phyloP scores from a whole-genome alignment of 805 yeast genomes.

The Candida glaebosa region DNA sequence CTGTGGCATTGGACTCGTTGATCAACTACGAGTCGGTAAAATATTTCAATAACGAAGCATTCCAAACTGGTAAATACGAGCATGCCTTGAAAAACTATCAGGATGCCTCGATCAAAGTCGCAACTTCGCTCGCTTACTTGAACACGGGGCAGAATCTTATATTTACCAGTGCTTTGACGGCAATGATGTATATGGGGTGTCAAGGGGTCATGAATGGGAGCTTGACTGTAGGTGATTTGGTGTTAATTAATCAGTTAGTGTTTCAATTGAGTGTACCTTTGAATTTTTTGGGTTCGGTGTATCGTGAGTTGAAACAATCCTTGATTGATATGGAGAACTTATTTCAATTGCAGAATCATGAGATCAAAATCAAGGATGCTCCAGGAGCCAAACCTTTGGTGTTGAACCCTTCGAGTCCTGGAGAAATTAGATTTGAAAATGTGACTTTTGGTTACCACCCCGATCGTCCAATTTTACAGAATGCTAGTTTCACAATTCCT shows the following conservation, averaged over 20 bases:
- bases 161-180: constrained; percentile 85
- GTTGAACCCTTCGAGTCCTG: constrained; percentile 47
- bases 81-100: constrained; percentile 70
- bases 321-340: constrained; percentile 93
- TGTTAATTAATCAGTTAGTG: constrained; percentile 89
- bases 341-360: constrained; percentile 77
- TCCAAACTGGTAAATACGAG: constrained; percentile 79
- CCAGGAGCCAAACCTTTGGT: constrained; percentile 61
- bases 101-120: constrained; percentile 71
- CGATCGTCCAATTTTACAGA: constrained; percentile 76
- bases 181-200: constrained; percentile 98
- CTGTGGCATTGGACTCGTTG: constrained; percentile 88
- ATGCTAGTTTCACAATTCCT: constrained; percentile 82
- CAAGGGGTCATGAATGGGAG: constrained; percentile 82
- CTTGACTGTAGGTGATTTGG: constrained; percentile 91
- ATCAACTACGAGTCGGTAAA: constrained; percentile 94
- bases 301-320: constrained; percentile 90
- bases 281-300: constrained; percentile 92
- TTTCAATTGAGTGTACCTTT: constrained; percentile 94
- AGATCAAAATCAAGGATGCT: constrained; percentile 59
- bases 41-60: constrained; percentile 85
- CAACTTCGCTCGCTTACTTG: constrained; percentile 74
- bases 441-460: constrained; percentile 92
- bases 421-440: constrained; percentile 84
- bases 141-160: constrained; percentile 79